These are phyloP conservation scores for Umbelopsis sp. DNA, from an alignment of 371 early-diverging fungal genomes.

Conservation along the genomic window DNA sequence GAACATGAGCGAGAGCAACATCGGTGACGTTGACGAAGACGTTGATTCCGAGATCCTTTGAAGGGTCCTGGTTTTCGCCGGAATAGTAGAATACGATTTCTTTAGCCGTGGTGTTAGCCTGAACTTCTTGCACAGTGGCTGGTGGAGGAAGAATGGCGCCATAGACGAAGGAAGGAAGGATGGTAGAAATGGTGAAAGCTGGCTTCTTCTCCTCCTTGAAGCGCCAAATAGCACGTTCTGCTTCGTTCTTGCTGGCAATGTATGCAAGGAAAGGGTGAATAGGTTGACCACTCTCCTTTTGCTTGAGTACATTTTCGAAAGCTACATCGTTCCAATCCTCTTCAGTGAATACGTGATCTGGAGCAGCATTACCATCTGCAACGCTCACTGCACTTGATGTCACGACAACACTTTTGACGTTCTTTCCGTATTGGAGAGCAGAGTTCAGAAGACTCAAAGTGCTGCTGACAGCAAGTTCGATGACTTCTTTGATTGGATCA, in stretches of 20 bases:
- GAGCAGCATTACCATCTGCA: neutral
- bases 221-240: slow-evolving; percentile 1
- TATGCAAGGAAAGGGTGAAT: neutral
- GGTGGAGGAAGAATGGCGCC: slow-evolving; percentile 1
- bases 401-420: slow-evolving; percentile 1
- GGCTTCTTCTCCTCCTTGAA: slow-evolving; percentile 11
- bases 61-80: neutral
- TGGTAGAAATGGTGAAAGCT: neutral
- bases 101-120: neutral
- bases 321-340: slow-evolving; percentile 13
- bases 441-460: neutral
- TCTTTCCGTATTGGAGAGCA: neutral
- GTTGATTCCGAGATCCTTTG: neutral
- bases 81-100: neutral
- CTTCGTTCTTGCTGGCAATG: slow-evolving; percentile 4
- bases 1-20: neutral
- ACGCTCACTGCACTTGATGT: neutral
- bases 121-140: neutral
- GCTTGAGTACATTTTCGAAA: neutral
- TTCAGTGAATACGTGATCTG: neutral
- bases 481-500: slow-evolving; percentile 4
- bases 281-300: neutral
- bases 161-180: neutral
- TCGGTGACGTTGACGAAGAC: neutral
- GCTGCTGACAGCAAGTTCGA: neutral